Percentiles rank a stretch among this genome's conserved stretches.
Evolutionary conservation across 768 basidiomycete genomes (phyloP).

Genomic region (Hortiboletus flavorubellus): DNA sequence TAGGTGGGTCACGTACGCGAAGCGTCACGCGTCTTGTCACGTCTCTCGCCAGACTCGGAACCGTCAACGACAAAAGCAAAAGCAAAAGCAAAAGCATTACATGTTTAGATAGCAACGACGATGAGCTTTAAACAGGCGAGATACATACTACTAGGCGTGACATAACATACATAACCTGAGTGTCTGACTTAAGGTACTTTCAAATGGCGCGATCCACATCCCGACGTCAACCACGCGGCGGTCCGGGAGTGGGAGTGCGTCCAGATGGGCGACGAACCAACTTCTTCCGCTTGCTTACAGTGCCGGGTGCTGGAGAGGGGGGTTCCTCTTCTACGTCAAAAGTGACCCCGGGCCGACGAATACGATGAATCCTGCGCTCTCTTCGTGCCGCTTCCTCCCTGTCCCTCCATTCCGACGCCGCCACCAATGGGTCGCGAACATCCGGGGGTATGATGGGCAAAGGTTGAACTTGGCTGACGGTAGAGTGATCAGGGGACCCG

Average conservation of each 20-base stretch:
- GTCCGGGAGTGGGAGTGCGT: conserved; percentile 25
- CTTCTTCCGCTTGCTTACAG: conserved; percentile 22
- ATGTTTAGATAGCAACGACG: conserved; percentile 19
- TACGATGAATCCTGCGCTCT: conserved; percentile 35
- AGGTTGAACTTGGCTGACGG: conserved; percentile 55
- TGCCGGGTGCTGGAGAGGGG: conserved; percentile 36
- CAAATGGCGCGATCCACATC: background rate
- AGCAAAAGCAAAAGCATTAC: background rate
- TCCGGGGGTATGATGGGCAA: conserved; percentile 49
- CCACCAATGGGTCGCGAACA: conserved; percentile 58
- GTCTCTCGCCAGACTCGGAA: background rate
- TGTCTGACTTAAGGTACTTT: conserved; percentile 24
- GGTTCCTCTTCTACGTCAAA: conserved; percentile 60
- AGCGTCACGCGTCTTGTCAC: conserved; percentile 27
- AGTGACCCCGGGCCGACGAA: conserved; percentile 61
- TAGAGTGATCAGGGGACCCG: conserved; percentile 71
- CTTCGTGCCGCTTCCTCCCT: conserved; percentile 51
- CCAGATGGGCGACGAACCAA: conserved; percentile 31
- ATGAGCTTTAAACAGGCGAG: conserved; percentile 9
- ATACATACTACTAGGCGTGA: conserved; percentile 26
- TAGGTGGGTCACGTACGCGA: conserved; percentile 21
- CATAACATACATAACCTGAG: conserved; percentile 30
- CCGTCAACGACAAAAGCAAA: background rate
- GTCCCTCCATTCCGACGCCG: conserved; percentile 70
- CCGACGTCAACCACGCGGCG: conserved; percentile 18